Evolutionary conservation across 306 rosid species (phyloP).

Genomic region (Prunus mira): DNA sequence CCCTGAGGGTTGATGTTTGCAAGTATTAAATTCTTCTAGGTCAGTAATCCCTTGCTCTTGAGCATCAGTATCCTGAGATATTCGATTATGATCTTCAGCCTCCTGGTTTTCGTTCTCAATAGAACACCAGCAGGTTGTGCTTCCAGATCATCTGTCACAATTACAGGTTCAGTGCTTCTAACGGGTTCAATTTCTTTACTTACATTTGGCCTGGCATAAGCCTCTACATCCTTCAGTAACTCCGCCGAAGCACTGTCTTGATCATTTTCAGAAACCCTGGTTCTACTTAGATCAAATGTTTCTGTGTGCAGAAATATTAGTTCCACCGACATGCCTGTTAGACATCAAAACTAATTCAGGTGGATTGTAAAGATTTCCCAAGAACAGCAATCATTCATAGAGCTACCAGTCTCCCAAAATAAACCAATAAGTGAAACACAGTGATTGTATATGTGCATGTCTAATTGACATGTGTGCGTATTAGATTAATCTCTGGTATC

Average conservation of each 20-base stretch:
- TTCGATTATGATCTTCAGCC: conserved; percentile 34
- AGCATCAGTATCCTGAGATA: conserved; percentile 37
- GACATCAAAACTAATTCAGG: conserved; percentile 23
- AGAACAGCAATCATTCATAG: not conserved
- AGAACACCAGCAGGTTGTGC: conserved; percentile 35
- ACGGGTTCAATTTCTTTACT: conserved; percentile 40
- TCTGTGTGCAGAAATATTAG: conserved; percentile 55
- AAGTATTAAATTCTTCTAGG: conserved; percentile 27
- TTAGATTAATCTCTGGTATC: conserved; percentile 12
- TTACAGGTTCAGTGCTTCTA: conserved; percentile 28
- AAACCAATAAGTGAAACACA: not conserved
- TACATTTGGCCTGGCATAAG: conserved; percentile 36
- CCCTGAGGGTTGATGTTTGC: conserved; percentile 34
- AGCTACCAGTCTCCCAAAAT: not conserved
- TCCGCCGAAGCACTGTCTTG: conserved; percentile 38
- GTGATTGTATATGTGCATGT: not conserved
- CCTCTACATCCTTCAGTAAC: conserved; percentile 43
- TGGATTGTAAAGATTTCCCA: conserved; percentile 7
- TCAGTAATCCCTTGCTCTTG: conserved; percentile 24
- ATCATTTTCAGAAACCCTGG: conserved; percentile 46
- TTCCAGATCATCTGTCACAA: conserved; percentile 44
- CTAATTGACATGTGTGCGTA: not conserved
- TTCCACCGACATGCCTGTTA: conserved; percentile 63
- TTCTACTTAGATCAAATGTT: conserved; percentile 53
- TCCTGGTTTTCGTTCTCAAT: conserved; percentile 33